Evolutionary conservation across 768 basidiomycete species (phyloP).

Genomic region (Infundibulicybe gibba): DNA sequence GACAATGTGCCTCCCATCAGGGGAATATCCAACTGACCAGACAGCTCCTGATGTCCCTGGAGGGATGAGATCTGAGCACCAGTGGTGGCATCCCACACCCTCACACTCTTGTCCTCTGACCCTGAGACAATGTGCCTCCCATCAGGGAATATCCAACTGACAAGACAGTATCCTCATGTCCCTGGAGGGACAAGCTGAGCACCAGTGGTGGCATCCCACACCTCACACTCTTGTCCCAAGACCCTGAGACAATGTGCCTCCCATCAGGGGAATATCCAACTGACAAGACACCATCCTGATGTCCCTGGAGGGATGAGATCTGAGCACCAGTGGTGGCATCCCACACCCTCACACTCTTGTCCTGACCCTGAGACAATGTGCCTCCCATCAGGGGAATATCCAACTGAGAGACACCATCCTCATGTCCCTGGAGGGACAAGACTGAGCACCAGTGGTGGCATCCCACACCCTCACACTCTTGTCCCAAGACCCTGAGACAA

Average conservation of each 20-base stretch:
- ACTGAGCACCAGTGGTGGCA: no score
- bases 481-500: not conserved
- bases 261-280: conserved; percentile 21
- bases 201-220: not conserved
- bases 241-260: not conserved
- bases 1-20: not conserved
- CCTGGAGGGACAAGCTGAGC: not conserved
- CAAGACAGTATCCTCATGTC: not conserved
- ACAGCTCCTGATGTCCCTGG: not conserved
- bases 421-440: no score
- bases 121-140: conserved; percentile 11
- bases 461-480: not conserved
- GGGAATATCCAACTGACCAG: not conserved
- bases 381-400: conserved; percentile 2
- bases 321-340: not conserved
- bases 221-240: not conserved
- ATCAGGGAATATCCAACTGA: conserved; percentile 13
- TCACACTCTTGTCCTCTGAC: conserved; percentile 11
- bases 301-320: conserved; percentile 2
- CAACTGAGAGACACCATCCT: not conserved
- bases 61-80: no score
- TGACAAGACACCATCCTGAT: conserved; percentile 12
- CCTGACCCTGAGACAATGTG: conserved; percentile 10
- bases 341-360: conserved; percentile 11
- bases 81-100: conserved; percentile 1